Evolutionary conservation across 306 rosid species (phyloP).

Genomic region (Herpetospermum pedunculosum): DNA sequence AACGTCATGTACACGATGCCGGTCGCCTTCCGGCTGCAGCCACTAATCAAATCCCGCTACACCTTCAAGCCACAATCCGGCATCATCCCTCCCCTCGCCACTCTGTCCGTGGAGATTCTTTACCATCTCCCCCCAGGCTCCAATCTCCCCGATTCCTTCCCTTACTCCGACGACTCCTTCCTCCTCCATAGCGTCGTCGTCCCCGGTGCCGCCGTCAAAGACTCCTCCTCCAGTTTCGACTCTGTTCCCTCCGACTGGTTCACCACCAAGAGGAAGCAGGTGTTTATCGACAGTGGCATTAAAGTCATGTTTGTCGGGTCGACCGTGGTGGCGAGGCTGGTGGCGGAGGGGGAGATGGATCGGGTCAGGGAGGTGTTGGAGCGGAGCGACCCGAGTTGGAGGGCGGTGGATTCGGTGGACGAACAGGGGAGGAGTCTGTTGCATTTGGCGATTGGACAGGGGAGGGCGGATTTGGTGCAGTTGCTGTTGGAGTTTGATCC

Average conservation of each 20-base stretch:
- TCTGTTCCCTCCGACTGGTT: conserved; percentile 63
- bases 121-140: conserved; percentile 42
- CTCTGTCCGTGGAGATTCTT: conserved; percentile 39
- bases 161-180: conserved; percentile 50
- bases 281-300: conserved; percentile 62
- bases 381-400: conserved; percentile 49
- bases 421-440: conserved; percentile 44
- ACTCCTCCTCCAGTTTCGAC: conserved; percentile 50
- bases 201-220: conserved; percentile 63
- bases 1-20: conserved; percentile 97
- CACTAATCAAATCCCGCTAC: conserved; percentile 50
- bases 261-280: conserved; percentile 69
- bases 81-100: conserved; percentile 65
- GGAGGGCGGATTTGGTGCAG: conserved; percentile 59
- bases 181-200: conserved; percentile 73
- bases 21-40: conserved; percentile 68
- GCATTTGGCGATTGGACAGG: conserved; percentile 41
- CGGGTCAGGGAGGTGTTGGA: conserved; percentile 55
- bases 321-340: conserved; percentile 35
- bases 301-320: conserved; percentile 67
- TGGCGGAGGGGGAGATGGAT: conserved; percentile 50
- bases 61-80: conserved; percentile 55
- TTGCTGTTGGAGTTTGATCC: conserved; percentile 58
- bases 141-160: conserved; percentile 47
- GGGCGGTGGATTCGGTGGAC: conserved; percentile 36